These are phyloP conservation scores for Diaporthe batatas DNA, from an alignment of 2,329 filamentous ascomycete species.

Conservation along the genomic window DNA sequence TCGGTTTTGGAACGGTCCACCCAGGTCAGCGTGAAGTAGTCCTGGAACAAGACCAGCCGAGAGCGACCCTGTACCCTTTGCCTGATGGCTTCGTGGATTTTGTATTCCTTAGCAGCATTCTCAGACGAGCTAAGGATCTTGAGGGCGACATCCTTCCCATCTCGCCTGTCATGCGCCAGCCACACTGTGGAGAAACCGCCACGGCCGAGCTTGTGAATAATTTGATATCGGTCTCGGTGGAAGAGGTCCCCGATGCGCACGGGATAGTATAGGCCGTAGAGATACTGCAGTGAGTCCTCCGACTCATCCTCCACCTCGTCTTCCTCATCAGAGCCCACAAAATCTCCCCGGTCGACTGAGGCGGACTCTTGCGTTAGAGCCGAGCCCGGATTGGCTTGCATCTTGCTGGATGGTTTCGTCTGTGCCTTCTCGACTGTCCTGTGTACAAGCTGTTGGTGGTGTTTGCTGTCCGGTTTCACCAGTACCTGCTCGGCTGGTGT, in stretches of 20 bases:
- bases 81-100: no score
- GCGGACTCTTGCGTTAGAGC: background rate
- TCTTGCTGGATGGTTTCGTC: background rate
- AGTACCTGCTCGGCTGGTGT: background rate
- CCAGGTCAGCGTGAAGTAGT: background rate
- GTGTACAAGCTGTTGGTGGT: conserved; percentile 10
- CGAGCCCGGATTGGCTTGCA: conserved; percentile 3
- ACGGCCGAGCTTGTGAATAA: conserved; percentile 58
- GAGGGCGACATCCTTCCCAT: background rate
- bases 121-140: conserved; percentile 17
- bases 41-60: background rate
- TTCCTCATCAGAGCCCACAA: conserved; percentile 16
- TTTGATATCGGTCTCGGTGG: conserved; percentile 51
- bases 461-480: background rate
- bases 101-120: no score
- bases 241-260: conserved; percentile 56
- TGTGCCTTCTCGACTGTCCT: conserved; percentile 5
- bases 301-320: background rate
- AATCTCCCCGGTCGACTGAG: conserved; percentile 10
- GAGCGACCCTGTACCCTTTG: background rate
- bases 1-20: background rate
- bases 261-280: conserved; percentile 55
- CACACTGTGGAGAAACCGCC: conserved; percentile 59
- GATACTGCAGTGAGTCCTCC: conserved; percentile 5
- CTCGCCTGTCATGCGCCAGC: conserved; percentile 47